Evolutionary conservation across 2,329 filamentous ascomycete genomes (phyloP), one percentile per base, ranked within the genome.

Genomic region (Sclerotinia glacialis): DNA sequence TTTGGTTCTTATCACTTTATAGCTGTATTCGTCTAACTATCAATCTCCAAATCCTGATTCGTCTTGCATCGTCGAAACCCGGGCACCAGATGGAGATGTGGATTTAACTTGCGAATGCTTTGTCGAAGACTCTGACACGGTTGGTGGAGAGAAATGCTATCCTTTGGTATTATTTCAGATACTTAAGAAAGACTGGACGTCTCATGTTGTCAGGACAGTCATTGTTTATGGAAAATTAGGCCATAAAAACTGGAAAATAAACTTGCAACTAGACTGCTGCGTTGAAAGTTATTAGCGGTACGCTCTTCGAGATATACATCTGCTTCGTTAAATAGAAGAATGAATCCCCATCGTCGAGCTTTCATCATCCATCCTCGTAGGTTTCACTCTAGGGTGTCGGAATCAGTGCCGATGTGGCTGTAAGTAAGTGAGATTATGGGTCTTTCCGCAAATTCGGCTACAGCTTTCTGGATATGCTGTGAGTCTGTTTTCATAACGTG

Each of bases 301-400:
- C 92, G 87, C 77, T 91, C 89, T 80, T 95, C 91, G 12, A 96
- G 80, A 78, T 93, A 93, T 6, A 93, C 89, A 71, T 93, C 90
- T 1, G 89, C 91, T 78, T 96, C 92, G 72, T 96, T 92, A 1
- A 96, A 85, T 2, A 96, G 84, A 0, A 96, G 80, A 12, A 96
- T 90, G 0, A 92, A 92, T 26, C 91, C 90, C 92, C 92, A 96
- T 0, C 87, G 86, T 73, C 94, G 91, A 49, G 91, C 92, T 53
- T 96, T 90, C 71, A 94, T 90, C 67, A 96, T 83, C 63, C 95
- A 92, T 77, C 90, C 90, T 75, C 92, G 90, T 9, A 96, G 80
- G 73, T 95, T 89, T 12, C 79, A 80, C 76, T 96, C 92, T 0
- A 96, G 84, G 12, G 83, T 86, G 11, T 86, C 82, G 0, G 89